Percentiles rank a stretch among this genome's conserved stretches.
Conservation (phyloP, 148 eudicot species). For the Arctostaphylos glauca region DNA sequence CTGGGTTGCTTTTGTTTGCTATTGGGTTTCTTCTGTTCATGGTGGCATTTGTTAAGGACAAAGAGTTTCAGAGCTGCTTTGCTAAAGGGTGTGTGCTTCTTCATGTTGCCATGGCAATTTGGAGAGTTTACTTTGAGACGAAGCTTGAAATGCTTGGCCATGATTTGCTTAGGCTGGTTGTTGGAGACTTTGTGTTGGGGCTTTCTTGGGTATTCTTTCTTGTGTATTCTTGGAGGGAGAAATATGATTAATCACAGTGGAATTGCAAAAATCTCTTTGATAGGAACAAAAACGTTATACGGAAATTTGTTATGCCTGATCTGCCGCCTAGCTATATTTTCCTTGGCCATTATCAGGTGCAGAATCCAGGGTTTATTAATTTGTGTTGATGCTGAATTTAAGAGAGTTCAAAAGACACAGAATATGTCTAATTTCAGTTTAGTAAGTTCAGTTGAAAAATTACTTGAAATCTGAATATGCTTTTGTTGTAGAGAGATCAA, state of each 20-base stretch:
- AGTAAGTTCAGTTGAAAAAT: neutral
- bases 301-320: constrained; percentile 8
- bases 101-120: constrained; percentile 77
- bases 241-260: constrained; percentile 53
- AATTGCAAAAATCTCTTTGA: neutral
- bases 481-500: neutral
- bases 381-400: neutral
- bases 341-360: neutral
- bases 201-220: constrained; percentile 90
- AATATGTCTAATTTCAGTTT: neutral
- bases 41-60: constrained; percentile 85
- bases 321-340: neutral
- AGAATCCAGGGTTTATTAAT: neutral
- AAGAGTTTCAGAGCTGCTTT: constrained; percentile 68
- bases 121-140: constrained; percentile 85
- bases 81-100: constrained; percentile 83
- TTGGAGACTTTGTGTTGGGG: constrained; percentile 68
- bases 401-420: neutral
- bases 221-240: constrained; percentile 87
- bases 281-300: neutral
- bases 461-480: neutral
- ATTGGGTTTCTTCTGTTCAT: constrained; percentile 81
- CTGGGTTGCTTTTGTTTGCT: constrained; percentile 75
- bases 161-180: constrained; percentile 64
- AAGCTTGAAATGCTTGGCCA: constrained; percentile 62